phyloP scores from a whole-genome alignment of 2,329 filamentous ascomycete genomes.

The Colletotrichum camelliae region DNA sequence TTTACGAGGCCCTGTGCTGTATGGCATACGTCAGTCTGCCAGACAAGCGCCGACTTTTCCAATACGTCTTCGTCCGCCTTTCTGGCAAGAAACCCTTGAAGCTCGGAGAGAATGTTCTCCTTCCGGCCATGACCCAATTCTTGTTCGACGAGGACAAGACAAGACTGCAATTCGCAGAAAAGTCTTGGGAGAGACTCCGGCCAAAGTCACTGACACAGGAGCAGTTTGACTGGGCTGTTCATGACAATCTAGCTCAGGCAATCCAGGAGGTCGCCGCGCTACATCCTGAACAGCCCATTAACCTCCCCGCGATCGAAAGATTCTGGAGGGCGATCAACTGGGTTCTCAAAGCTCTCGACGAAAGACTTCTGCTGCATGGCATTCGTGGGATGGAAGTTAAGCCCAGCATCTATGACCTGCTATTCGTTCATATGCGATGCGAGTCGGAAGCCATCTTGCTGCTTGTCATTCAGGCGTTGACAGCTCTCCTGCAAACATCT shows the following conservation, averaged over 20 bases:
- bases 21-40: constrained; percentile 73
- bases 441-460: constrained; percentile 65
- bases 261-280: constrained; percentile 65
- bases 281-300: constrained; percentile 46
- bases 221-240: constrained; percentile 89
- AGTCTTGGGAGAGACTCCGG: constrained; percentile 71
- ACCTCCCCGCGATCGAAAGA: constrained; percentile 59
- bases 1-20: constrained; percentile 90
- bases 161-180: constrained; percentile 70
- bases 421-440: constrained; percentile 60
- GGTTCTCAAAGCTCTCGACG: constrained; percentile 76
- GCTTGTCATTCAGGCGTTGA: constrained; percentile 73
- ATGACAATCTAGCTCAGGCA: constrained; percentile 71
- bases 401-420: constrained; percentile 71
- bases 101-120: constrained; percentile 71
- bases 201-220: constrained; percentile 66
- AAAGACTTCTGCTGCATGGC: constrained; percentile 76
- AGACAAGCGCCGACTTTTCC: constrained; percentile 66
- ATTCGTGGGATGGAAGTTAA: constrained; percentile 81
- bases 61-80: constrained; percentile 81
- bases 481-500: constrained; percentile 74
- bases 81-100: constrained; percentile 82
- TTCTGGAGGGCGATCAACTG: constrained; percentile 82
- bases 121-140: constrained; percentile 85
- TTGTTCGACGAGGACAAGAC: constrained; percentile 75